Percentiles rank a stretch among this genome's conserved stretches.
phyloP scores from a whole-genome alignment of 805 yeast species.

The Hagleromyces aurorensis region DNA sequence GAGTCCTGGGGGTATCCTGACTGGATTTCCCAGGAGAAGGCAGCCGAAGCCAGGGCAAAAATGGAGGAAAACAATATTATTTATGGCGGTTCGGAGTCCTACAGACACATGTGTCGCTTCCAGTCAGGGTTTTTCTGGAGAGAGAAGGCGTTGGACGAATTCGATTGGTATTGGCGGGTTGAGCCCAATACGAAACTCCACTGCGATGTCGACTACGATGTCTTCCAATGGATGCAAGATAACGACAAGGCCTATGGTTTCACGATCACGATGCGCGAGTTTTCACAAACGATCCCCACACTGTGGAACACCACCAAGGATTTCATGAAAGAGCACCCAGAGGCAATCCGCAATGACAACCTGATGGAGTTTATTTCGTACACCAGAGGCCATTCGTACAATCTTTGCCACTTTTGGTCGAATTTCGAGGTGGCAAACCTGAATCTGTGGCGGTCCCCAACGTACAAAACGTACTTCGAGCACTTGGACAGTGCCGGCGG shows the following conservation, averaged over 20 bases:
- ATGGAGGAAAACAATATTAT: constrained; percentile 43
- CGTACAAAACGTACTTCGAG: constrained; percentile 59
- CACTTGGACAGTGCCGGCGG: constrained; percentile 70
- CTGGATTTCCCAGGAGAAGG: constrained; percentile 61
- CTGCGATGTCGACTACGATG: constrained; percentile 70
- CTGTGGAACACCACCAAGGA: constrained; percentile 60
- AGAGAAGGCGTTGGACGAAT: constrained; percentile 58
- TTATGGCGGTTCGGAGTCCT: constrained; percentile 52
- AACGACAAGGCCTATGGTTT: constrained; percentile 61
- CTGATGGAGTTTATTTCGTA: constrained; percentile 56
- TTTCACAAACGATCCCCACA: constrained; percentile 56
- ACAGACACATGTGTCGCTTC: constrained; percentile 82
- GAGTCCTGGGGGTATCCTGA: constrained; percentile 79
- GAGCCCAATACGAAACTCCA: constrained; percentile 70
- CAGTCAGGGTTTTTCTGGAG: constrained; percentile 79
- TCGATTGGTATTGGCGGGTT: constrained; percentile 83
- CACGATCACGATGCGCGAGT: constrained; percentile 67
- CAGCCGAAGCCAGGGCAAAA: constrained; percentile 43
- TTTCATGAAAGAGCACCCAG: constrained; percentile 50
- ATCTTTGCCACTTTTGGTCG: constrained; percentile 81
- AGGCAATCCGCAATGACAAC: constrained; percentile 48
- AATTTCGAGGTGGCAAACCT: constrained; percentile 76
- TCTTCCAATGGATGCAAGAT: constrained; percentile 69
- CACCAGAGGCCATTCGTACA: no score
- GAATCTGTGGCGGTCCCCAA: constrained; percentile 61